Evolutionary conservation across 306 rosid species (phyloP), one percentile per base, ranked within the genome.

Genomic region (Mimosa bimucronata): DNA sequence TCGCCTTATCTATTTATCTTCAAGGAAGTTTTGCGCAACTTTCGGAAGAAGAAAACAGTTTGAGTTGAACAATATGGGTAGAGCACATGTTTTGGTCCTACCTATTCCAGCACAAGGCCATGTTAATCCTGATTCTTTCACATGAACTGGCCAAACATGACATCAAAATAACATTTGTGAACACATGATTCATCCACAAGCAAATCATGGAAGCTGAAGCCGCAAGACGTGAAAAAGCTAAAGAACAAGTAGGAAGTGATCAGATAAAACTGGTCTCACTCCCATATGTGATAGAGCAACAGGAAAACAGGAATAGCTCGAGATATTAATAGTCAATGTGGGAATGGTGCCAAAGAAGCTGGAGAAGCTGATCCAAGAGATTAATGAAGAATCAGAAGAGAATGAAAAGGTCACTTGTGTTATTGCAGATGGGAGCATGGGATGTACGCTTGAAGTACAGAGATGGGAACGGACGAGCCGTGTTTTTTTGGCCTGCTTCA

Each of bases 391-490:
- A 50, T 50, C 60, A 61, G 5, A 48, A 61, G 5, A 48, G 21
- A 18, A 6, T 18, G 23, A 50, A 50, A 50, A 50, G 23, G 15
- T 50, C 23, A 18, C 9, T 50, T 50, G 10, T 18, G 23, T 50
- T 1, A 2, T 50, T 73, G 85, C 87, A 23, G 91, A 91, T 78
- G 57, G 8, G 66, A 44, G 4, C 21, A 9, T 52, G 15, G 91
- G 83, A 19, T 84, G 87, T 90, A 86, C 92, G 60, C 78, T 87
- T 57, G 88, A 84, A 74, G 83, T 26, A 88, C 89, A 19, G 86
- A 89, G 31, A 69, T 86, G 86, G 79, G 83, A n/a, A 86, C 30
- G 21, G 2, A 7, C 18, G 61, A 52, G 88, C 41, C 12, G 57
- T 6, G 9, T 86, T 84, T 29, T 87, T 91, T 77, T 86, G 87